phyloP scores from a whole-genome alignment of 352 stramenopile species.

The Pythium aristosporum region DNA sequence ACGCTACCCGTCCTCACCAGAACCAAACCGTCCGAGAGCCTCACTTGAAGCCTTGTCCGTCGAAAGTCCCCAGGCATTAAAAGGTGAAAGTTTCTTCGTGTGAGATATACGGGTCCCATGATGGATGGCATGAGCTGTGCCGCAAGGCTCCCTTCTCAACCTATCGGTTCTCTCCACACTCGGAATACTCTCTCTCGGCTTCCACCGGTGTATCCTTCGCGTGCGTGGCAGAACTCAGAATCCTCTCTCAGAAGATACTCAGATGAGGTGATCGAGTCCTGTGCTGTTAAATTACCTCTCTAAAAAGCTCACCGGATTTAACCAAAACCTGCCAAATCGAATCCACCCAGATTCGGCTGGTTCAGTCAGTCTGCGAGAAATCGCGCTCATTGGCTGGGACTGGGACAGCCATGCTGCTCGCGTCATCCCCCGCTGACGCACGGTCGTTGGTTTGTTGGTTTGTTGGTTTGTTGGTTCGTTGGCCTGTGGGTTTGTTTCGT shows the following conservation, averaged over 20 bases:
- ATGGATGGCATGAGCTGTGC: too few species aligned
- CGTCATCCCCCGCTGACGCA: background rate
- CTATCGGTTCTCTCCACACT: too few species aligned
- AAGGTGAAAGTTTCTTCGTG: too few species aligned
- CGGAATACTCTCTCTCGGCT: too few species aligned
- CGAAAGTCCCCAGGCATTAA: too few species aligned
- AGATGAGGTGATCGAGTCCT: background rate
- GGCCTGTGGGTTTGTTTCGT: background rate
- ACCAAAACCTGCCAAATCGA: background rate
- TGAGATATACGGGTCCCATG: too few species aligned
- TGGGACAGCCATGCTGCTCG: background rate
- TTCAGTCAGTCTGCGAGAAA: background rate
- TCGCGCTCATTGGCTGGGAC: background rate
- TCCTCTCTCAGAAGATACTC: background rate
- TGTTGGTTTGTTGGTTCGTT: background rate
- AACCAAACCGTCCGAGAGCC: too few species aligned
- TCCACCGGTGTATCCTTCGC: too few species aligned
- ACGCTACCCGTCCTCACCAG: too few species aligned
- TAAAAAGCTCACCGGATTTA: background rate
- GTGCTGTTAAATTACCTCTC: background rate
- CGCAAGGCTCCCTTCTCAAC: too few species aligned
- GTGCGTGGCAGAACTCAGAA: background rate
- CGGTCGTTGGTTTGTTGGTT: slow-evolving; percentile 1
- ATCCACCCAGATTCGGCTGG: background rate
- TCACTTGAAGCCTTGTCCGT: too few species aligned